These are phyloP conservation scores for Aegilops bicornis DNA, from an alignment of 176 grass and related monocot genomes.

Conservation along the genomic window DNA sequence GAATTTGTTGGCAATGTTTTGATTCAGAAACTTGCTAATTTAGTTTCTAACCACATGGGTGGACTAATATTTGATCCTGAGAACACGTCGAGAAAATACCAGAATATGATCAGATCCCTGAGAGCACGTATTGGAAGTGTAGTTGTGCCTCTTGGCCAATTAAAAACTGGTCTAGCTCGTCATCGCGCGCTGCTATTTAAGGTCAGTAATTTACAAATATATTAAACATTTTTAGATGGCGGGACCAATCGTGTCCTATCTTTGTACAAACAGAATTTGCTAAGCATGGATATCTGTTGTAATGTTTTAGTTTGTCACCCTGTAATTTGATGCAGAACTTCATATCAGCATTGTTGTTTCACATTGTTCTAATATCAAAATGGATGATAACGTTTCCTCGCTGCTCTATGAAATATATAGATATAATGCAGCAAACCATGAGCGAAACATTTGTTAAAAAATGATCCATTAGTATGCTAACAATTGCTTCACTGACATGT, in stretches of 20 bases:
- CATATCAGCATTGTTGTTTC: background rate
- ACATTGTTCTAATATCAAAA: conserved; percentile 9
- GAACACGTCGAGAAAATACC: conserved; percentile 56
- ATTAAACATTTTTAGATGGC: conserved; percentile 13
- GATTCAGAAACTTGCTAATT: conserved; percentile 71
- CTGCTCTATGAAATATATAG: conserved; percentile 4
- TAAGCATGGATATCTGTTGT: conserved; percentile 22
- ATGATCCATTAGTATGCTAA: background rate
- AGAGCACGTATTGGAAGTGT: conserved; percentile 54
- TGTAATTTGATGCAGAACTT: background rate
- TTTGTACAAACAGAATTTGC: background rate
- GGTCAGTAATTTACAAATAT: conserved; percentile 49
- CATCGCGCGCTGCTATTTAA: conserved; percentile 98
- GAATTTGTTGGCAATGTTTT: conserved; percentile 60
- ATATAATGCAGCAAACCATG: background rate
- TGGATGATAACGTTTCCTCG: background rate
- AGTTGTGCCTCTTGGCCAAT: conserved; percentile 71
- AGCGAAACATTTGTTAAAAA: background rate
- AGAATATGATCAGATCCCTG: conserved; percentile 56
- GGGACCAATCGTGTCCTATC: background rate
- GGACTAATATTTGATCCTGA: conserved; percentile 76
- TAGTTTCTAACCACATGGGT: conserved; percentile 91
- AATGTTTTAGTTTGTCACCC: conserved; percentile 22
- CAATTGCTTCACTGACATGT: background rate
- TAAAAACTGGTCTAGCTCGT: conserved; percentile 87